Conservation (phyloP, 352 stramenopile species). For the Elongisporangium anandrum region DNA sequence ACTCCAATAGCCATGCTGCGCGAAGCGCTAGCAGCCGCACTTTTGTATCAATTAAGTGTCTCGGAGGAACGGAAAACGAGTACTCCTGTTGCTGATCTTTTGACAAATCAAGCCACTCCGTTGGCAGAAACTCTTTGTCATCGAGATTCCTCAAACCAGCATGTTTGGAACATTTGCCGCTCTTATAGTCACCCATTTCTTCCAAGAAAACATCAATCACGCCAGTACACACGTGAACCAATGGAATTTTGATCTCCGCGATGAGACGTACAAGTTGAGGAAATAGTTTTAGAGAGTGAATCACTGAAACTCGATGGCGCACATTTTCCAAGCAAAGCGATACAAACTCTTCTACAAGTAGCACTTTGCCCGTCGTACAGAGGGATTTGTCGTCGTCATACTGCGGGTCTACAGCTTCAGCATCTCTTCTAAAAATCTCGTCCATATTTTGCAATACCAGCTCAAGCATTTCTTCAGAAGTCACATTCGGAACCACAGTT, state of each 20-base stretch:
- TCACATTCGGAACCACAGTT: constrained; percentile 10
- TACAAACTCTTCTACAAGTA: constrained; percentile 20
- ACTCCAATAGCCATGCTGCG: constrained; percentile 46
- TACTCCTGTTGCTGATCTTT: not conserved
- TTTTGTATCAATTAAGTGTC: constrained; percentile 19
- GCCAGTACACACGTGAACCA: not conserved
- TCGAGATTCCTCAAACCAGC: no score
- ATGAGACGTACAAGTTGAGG: constrained; percentile 16
- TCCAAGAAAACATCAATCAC: not conserved
- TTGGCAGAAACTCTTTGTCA: not conserved
- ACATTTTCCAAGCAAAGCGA: constrained; percentile 22
- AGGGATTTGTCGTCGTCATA: constrained; percentile 1
- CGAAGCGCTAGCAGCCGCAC: constrained; percentile 54
- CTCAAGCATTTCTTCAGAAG: constrained; percentile 19
- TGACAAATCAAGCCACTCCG: not conserved
- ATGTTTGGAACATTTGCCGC: not conserved
- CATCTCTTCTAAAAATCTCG: constrained; percentile 17
- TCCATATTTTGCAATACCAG: constrained; percentile 31
- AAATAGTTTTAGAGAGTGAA: constrained; percentile 28
- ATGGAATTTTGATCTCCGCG: not conserved
- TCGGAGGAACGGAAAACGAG: not conserved
- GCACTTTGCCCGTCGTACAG: not conserved
- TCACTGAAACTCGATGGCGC: constrained; percentile 7
- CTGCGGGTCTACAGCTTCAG: constrained; percentile 3
- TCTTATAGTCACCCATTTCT: constrained; percentile 6